Percentiles rank a stretch among this genome's conserved stretches.
Conservation (phyloP, 129 eudicot species). For the Smallanthus sonchifolius region DNA sequence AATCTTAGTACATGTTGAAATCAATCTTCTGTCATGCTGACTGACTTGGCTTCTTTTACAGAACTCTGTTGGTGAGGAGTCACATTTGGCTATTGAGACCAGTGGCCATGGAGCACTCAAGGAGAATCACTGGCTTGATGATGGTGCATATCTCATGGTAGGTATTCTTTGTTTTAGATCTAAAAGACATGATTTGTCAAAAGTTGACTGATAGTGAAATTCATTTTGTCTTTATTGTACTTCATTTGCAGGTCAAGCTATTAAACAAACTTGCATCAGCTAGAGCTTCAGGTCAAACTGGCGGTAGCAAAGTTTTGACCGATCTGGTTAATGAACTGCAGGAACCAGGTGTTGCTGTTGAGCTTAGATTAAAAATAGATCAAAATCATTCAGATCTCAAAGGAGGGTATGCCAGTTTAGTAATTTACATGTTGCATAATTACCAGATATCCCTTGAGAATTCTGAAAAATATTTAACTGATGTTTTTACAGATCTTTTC, state of each 20-base stretch:
- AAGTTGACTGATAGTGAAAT: neutral
- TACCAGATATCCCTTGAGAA: neutral
- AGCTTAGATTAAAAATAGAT: conserved; percentile 72
- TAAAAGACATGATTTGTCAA: neutral
- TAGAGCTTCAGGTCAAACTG: conserved; percentile 77
- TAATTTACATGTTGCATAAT: neutral
- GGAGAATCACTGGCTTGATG: conserved; percentile 99
- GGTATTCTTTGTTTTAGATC: neutral
- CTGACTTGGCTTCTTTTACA: conserved; percentile 17
- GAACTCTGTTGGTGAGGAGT: conserved; percentile 96
- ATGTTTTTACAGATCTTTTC: conserved; percentile 64
- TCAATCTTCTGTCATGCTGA: conserved; percentile 10
- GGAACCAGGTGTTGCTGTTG: conserved; percentile 87
- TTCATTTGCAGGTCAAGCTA: conserved; percentile 69
- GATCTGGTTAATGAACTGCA: conserved; percentile 87
- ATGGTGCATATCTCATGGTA: conserved; percentile 99
- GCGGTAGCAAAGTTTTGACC: conserved; percentile 90
- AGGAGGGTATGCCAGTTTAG: conserved; percentile 61
- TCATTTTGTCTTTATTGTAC: neutral
- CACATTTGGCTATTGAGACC: conserved; percentile 96
- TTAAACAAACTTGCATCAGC: conserved; percentile 97
- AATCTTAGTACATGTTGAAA: neutral
- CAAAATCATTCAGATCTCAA: conserved; percentile 69
- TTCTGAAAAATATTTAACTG: neutral
- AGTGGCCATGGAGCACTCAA: conserved; percentile 99